These are phyloP conservation scores for Tulasnella sp. DNA, from an alignment of 768 basidiomycete species.

Conservation along the genomic window DNA sequence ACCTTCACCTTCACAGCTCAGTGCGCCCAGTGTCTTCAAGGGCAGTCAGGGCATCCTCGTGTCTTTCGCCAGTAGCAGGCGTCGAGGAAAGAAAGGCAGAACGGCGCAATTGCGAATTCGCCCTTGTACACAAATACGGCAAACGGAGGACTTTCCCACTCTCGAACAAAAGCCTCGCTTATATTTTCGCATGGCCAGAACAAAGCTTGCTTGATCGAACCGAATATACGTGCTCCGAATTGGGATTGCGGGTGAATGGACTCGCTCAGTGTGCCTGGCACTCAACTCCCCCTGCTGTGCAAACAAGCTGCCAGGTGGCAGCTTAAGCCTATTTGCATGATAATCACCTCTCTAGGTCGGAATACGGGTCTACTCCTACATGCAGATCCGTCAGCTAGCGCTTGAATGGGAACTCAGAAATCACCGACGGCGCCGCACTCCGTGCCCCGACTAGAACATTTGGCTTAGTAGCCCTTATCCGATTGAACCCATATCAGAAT, in stretches of 20 bases:
- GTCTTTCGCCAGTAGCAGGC: neutral
- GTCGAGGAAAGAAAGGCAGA: neutral
- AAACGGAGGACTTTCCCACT: neutral
- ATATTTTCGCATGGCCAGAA: neutral
- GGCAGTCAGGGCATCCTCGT: neutral
- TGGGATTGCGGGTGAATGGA: neutral
- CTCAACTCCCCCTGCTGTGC: neutral
- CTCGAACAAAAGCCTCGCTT: neutral
- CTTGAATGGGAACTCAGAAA: neutral
- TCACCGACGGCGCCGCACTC: neutral
- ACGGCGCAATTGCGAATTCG: neutral
- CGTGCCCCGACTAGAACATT: neutral
- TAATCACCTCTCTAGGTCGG: neutral
- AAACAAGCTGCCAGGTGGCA: neutral
- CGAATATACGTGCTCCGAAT: neutral
- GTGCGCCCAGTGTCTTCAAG: neutral
- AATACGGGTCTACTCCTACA: neutral
- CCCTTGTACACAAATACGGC: slow-evolving; percentile 8
- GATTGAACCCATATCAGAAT: neutral
- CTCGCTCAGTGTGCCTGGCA: neutral
- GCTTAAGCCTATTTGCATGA: neutral
- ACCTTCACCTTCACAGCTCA: neutral
- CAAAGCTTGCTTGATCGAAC: neutral
- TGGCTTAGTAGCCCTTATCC: neutral
- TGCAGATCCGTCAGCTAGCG: neutral